These are phyloP conservation scores for Euptelea pleiosperma DNA, from an alignment of 164 flowering plant genomes.

Conservation along the genomic window DNA sequence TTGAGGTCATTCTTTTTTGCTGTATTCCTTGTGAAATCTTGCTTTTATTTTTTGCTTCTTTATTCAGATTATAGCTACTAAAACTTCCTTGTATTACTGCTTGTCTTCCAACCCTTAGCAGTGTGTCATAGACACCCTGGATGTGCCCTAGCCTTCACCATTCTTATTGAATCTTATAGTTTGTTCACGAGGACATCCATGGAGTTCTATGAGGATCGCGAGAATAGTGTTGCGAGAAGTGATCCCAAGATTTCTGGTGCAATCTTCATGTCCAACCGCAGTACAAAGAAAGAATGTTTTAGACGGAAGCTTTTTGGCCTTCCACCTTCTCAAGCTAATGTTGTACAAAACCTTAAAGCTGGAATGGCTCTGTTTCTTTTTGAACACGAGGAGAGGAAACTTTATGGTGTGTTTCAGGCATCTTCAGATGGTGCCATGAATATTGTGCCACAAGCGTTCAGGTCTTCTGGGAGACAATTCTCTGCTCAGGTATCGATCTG, in stretches of 20 bases:
- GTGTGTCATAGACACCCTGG: background rate
- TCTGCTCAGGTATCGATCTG: conserved; percentile 67
- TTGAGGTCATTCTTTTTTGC: too few species aligned
- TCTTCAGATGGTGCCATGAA: conserved; percentile 57
- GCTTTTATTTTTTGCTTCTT: too few species aligned
- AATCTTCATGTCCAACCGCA: conserved; percentile 62
- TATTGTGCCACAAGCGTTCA: conserved; percentile 54
- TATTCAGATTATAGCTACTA: background rate
- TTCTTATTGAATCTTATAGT: conserved; percentile 10
- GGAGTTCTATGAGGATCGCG: conserved; percentile 19
- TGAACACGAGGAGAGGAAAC: conserved; percentile 56
- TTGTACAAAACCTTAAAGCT: conserved; percentile 53
- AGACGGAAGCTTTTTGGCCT: conserved; percentile 52
- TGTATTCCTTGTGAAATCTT: too few species aligned
- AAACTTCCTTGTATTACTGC: too few species aligned
- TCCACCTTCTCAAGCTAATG: conserved; percentile 32
- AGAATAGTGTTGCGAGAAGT: conserved; percentile 16
- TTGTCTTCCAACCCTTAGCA: background rate
- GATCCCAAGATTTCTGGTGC: conserved; percentile 50
- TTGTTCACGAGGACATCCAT: conserved; percentile 22
- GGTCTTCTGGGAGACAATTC: conserved; percentile 46
- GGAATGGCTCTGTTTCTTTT: conserved; percentile 76
- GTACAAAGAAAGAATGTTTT: conserved; percentile 55
- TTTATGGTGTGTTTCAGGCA: conserved; percentile 69
- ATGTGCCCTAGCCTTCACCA: background rate